These are phyloP conservation scores for Lecanosticta acicola DNA, from an alignment of 2,329 filamentous ascomycete genomes.

Conservation along the genomic window DNA sequence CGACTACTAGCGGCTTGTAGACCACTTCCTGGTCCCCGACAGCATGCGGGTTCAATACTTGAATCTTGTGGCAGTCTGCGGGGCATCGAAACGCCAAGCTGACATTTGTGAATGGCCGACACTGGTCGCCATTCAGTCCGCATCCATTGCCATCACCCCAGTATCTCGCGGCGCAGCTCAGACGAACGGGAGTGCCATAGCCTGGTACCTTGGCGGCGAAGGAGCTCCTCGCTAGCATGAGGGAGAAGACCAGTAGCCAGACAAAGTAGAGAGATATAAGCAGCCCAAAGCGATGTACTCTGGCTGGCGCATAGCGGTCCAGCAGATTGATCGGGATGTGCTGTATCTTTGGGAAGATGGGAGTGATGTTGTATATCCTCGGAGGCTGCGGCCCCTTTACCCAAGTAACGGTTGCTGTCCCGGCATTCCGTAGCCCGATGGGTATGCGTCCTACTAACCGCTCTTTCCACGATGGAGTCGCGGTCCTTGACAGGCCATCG, in stretches of 20 bases:
- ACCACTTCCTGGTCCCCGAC: conserved; percentile 62
- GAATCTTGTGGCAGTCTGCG: conserved; percentile 61
- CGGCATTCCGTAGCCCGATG: conserved; percentile 26
- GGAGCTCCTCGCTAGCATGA: conserved; percentile 62
- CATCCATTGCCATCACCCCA: conserved; percentile 67
- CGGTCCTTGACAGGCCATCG: conserved; percentile 19
- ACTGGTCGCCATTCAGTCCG: conserved; percentile 67
- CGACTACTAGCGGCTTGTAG: conserved; percentile 51
- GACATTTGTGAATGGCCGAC: conserved; percentile 66
- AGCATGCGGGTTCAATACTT: conserved; percentile 65
- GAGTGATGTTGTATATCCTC: conserved; percentile 44
- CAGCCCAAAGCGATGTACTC: conserved; percentile 54
- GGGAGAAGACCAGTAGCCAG: conserved; percentile 65
- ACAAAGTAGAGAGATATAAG: conserved; percentile 56
- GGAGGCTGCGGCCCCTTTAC: conserved; percentile 46
- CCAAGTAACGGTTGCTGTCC: conserved; percentile 40
- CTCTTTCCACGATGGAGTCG: conserved; percentile 20
- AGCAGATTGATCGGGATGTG: conserved; percentile 59
- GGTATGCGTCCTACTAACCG: conserved; percentile 25
- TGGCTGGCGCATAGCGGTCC: conserved; percentile 56
- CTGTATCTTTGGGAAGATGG: conserved; percentile 61
- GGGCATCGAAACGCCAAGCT: conserved; percentile 71
- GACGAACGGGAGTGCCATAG: conserved; percentile 60
- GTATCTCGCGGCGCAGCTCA: conserved; percentile 63
- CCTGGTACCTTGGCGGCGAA: conserved; percentile 57